Percentiles rank a stretch among this genome's conserved stretches.
Conservation (phyloP, 2,329 filamentous ascomycete genomes). For the Lizonia empirigonia region DNA sequence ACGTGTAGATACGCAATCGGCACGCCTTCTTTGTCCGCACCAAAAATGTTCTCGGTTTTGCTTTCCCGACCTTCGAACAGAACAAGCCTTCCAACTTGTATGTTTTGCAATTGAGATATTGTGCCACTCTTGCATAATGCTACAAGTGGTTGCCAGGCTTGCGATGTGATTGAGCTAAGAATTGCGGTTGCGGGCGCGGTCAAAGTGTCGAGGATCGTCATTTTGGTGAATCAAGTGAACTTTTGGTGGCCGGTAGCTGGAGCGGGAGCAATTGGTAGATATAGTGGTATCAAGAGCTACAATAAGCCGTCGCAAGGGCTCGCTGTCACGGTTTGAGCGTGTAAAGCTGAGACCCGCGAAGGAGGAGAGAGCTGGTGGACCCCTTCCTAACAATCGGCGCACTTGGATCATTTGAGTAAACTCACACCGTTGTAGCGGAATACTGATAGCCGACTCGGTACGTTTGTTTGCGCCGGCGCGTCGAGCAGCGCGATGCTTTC, state of each 20-base stretch:
- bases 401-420: constrained; percentile 5
- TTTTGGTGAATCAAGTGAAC: constrained; percentile 16
- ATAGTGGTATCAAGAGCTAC: neutral
- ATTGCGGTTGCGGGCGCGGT: constrained; percentile 12
- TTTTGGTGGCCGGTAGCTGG: neutral
- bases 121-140: constrained; percentile 53
- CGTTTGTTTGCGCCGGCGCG: constrained; percentile 27
- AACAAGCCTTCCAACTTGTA: constrained; percentile 54
- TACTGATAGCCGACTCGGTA: constrained; percentile 22
- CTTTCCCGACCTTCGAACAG: constrained; percentile 52
- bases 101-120: constrained; percentile 52
- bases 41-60: constrained; percentile 52
- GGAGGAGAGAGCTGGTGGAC: neutral
- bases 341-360: constrained; percentile 3
- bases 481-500: constrained; percentile 34
- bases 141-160: constrained; percentile 57
- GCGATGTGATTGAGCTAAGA: constrained; percentile 49
- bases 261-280: neutral
- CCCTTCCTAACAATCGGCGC: constrained; percentile 4
- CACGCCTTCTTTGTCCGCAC: constrained; percentile 45
- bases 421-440: constrained; percentile 6
- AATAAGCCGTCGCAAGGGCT: constrained; percentile 1
- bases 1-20: constrained; percentile 63
- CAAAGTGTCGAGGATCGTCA: constrained; percentile 39
- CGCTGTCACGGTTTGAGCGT: constrained; percentile 12